These are phyloP conservation scores for Blastomyces silverae DNA, from an alignment of 2,329 filamentous ascomycete species.

Conservation along the genomic window DNA sequence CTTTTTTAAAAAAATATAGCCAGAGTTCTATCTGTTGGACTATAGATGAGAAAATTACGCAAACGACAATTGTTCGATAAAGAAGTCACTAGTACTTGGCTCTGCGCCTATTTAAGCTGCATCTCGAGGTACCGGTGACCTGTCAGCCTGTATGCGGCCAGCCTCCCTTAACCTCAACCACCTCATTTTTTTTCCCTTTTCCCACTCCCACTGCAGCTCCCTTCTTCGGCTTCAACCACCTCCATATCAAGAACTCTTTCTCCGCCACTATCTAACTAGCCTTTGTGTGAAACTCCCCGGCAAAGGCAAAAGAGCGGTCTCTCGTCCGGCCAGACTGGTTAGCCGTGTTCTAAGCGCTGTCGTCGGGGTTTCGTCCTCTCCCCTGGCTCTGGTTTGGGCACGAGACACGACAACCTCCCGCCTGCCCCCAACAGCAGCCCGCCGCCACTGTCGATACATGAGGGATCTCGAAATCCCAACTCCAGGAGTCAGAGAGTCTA, in stretches of 20 bases:
- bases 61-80: not conserved
- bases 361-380: slow-evolving; percentile 8
- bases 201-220: not conserved
- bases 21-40: not conserved
- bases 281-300: not conserved
- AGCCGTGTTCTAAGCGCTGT: slow-evolving; percentile 8
- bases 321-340: not conserved
- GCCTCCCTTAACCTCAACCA: not conserved
- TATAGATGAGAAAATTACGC: not conserved
- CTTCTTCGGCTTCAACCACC: not conserved
- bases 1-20: not conserved
- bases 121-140: not conserved
- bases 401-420: not conserved
- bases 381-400: not conserved
- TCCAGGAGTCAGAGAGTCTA: not conserved
- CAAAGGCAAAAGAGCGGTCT: not conserved
- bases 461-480: slow-evolving; percentile 7
- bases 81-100: not conserved
- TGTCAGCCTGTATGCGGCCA: not conserved
- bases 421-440: not conserved
- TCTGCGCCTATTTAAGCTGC: not conserved
- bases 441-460: slow-evolving; percentile 1
- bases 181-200: not conserved
- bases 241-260: not conserved
- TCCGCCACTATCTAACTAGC: not conserved